Conservation (phyloP, 2,329 filamentous ascomycete species). For the Fusarium redolens region DNA sequence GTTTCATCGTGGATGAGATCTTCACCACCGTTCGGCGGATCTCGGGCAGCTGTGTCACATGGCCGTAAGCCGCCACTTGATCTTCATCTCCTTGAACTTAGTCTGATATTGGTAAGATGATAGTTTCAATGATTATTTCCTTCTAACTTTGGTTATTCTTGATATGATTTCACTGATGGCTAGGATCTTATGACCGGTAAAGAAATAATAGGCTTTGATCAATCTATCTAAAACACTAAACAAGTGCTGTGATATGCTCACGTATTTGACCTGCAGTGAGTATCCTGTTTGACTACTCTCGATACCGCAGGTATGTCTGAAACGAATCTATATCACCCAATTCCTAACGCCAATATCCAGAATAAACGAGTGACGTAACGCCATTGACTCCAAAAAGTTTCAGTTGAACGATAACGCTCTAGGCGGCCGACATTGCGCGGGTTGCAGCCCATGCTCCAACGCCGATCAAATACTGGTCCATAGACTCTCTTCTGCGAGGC, state of each 20-base stretch:
- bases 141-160: no score
- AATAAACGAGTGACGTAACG: neutral
- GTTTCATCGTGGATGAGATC: neutral
- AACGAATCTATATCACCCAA: neutral
- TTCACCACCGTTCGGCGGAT: neutral
- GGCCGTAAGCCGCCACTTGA: neutral
- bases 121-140: no score
- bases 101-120: no score
- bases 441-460: neutral
- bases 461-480: neutral
- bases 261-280: neutral
- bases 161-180: no score
- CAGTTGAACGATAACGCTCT: rapidly evolving
- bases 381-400: rapidly evolving
- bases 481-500: neutral
- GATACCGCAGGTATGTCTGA: rapidly evolving
- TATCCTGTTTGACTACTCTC: neutral
- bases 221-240: neutral
- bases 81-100: neutral
- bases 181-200: rapidly evolving
- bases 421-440: neutral
- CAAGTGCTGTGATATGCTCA: neutral
- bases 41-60: neutral
- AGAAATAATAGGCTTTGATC: neutral
- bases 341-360: rapidly evolving